Conservation (phyloP, 495 filamentous ascomycete genomes). For the Bombardia bombarda region DNA sequence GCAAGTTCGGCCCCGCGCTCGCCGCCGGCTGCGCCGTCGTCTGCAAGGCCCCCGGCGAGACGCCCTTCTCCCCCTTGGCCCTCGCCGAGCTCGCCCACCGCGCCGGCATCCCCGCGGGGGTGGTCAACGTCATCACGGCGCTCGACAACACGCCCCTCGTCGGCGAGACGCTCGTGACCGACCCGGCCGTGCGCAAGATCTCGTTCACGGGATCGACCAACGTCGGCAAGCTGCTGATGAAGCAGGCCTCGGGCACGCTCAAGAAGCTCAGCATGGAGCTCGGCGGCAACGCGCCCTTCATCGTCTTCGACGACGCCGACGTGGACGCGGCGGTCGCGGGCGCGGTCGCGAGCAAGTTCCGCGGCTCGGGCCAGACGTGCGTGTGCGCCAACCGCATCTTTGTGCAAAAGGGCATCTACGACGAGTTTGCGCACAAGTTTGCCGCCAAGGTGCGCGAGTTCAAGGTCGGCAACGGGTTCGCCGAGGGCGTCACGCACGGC, state of each 20-base stretch:
- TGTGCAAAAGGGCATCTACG: conserved; percentile 71
- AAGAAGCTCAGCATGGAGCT: conserved; percentile 86
- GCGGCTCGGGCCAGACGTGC: conserved; percentile 82
- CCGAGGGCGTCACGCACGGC: conserved; percentile 64
- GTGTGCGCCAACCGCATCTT: conserved; percentile 86
- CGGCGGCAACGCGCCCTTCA: conserved; percentile 87
- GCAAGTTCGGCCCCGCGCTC: conserved; percentile 80
- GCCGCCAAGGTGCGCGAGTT: conserved; percentile 68
- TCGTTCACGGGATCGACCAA: conserved; percentile 84
- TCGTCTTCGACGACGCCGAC: conserved; percentile 88
- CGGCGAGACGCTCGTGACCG: conserved; percentile 63
- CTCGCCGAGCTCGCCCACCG: conserved; percentile 74
- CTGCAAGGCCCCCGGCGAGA: conserved; percentile 77
- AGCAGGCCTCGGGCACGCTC: conserved; percentile 68
- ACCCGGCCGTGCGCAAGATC: conserved; percentile 68
- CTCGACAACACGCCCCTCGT: conserved; percentile 63
- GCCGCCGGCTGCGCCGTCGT: conserved; percentile 72
- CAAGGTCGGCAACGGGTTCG: conserved; percentile 70
- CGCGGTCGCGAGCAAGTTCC: conserved; percentile 74
- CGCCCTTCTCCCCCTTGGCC: conserved; percentile 75
- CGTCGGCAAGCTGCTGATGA: conserved; percentile 84
- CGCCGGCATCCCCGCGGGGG: conserved; percentile 78
- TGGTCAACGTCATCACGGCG: conserved; percentile 74
- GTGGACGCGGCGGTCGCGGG: conserved; percentile 69
- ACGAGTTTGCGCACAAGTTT: conserved; percentile 63